Percentiles rank a stretch among this genome's conserved stretches.
Conservation (phyloP, 768 basidiomycete genomes). For the Kwoniella pini region DNA sequence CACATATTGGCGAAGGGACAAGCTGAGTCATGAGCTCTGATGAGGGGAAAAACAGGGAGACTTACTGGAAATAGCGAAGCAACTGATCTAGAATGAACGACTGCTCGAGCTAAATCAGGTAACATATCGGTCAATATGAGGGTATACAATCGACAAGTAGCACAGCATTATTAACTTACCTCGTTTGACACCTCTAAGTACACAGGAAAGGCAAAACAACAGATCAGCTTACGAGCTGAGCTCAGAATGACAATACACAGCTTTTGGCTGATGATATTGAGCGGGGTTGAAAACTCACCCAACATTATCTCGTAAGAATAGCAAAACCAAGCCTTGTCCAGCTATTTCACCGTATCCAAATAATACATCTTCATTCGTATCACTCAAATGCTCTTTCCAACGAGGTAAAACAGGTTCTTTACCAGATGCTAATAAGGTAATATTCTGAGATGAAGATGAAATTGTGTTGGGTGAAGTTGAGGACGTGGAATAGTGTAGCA, state of each 20-base stretch:
- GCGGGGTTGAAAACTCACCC: slow-evolving; percentile 35
- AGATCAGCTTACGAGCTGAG: neutral
- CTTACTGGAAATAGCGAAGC: slow-evolving; percentile 44
- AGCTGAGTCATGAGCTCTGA: too few relatives aligned
- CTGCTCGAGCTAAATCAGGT: slow-evolving; percentile 37
- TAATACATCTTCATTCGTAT: slow-evolving; percentile 26
- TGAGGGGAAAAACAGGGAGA: neutral
- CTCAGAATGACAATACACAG: neutral
- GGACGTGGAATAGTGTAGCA: slow-evolving; percentile 29
- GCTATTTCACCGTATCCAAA: slow-evolving; percentile 43
- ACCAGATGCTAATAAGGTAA: slow-evolving; percentile 25
- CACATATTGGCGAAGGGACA: neutral
- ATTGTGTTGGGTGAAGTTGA: neutral
- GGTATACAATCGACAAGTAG: neutral
- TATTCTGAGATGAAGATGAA: neutral
- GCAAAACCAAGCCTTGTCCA: slow-evolving; percentile 38
- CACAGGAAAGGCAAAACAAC: neutral
- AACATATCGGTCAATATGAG: neutral
- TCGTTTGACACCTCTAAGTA: slow-evolving; percentile 34
- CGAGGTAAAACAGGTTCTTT: slow-evolving; percentile 24
- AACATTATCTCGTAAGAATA: slow-evolving; percentile 36
- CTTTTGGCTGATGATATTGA: neutral
- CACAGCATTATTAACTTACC: slow-evolving; percentile 22
- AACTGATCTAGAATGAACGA: slow-evolving; percentile 46
- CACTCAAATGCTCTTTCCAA: slow-evolving; percentile 22